These are phyloP conservation scores for Naematelia encephala DNA, from an alignment of 768 basidiomycete genomes.

Conservation along the genomic window DNA sequence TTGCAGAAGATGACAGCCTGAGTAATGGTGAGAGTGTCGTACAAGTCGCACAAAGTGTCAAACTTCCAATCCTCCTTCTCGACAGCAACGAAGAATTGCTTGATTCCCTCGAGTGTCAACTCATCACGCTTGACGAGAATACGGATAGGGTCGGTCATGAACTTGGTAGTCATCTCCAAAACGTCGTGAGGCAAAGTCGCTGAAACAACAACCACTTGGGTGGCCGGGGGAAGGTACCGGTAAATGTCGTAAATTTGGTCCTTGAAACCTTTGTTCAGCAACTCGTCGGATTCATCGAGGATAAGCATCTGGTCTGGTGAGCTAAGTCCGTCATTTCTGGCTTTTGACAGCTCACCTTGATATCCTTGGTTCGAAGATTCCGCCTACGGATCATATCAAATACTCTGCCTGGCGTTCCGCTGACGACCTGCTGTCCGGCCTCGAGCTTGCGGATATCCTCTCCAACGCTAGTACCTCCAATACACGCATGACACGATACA, in stretches of 20 bases:
- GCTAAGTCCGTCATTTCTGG: not conserved
- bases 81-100: conserved; percentile 70
- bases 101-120: conserved; percentile 75
- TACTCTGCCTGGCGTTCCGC: conserved; percentile 94
- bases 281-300: conserved; percentile 71
- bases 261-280: conserved; percentile 97
- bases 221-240: conserved; percentile 92
- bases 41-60: conserved; percentile 93
- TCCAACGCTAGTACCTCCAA: conserved; percentile 93
- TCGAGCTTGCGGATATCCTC: conserved; percentile 97
- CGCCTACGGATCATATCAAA: conserved; percentile 98
- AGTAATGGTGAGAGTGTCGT: conserved; percentile 97
- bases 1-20: conserved; percentile 99
- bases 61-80: conserved; percentile 99
- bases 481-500: conserved; percentile 96
- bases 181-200: conserved; percentile 96
- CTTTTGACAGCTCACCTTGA: conserved; percentile 70
- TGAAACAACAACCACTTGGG: conserved; percentile 93
- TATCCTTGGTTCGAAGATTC: conserved; percentile 87
- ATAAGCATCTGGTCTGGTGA: conserved; percentile 40
- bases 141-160: conserved; percentile 93
- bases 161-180: conserved; percentile 97
- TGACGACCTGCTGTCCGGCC: conserved; percentile 95
- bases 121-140: conserved; percentile 99
- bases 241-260: conserved; percentile 99